These are phyloP conservation scores for Tremella yokohamensis DNA, from an alignment of 768 basidiomycete species.

Conservation along the genomic window DNA sequence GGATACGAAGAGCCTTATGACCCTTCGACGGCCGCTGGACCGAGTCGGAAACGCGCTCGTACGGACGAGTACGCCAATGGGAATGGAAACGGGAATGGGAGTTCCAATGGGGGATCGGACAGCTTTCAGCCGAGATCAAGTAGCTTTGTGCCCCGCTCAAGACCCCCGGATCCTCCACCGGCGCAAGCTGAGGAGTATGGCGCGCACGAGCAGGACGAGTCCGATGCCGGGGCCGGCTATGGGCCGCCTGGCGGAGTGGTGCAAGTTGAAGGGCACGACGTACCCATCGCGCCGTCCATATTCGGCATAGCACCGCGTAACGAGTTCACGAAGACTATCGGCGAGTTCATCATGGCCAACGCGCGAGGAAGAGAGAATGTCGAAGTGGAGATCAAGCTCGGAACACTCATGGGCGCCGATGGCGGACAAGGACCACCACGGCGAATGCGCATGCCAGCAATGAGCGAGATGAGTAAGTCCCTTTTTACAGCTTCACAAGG, in stretches of 20 bases:
- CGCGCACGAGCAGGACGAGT: no score
- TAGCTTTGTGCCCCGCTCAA: neutral
- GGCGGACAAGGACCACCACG: conserved; percentile 11
- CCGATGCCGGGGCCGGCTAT: no score
- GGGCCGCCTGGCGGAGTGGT: no score
- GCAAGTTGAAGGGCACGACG: neutral
- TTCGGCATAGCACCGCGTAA: conserved; percentile 46
- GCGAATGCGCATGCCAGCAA: conserved; percentile 29
- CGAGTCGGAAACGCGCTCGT: conserved; percentile 30
- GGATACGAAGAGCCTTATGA: neutral
- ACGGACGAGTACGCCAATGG: conserved; percentile 11
- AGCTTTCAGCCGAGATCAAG: conserved; percentile 5
- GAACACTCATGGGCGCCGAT: conserved; percentile 28
- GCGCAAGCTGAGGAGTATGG: no score
- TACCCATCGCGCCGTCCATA: conserved; percentile 32
- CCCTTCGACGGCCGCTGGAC: conserved; percentile 11
- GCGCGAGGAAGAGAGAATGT: conserved; percentile 37
- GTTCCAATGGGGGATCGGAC: neutral
- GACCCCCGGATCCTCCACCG: neutral
- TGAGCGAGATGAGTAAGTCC: conserved; percentile 40
- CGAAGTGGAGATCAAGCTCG: conserved; percentile 49
- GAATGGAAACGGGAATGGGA: conserved; percentile 4
- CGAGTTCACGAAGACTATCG: conserved; percentile 39
- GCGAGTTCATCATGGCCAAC: conserved; percentile 42
- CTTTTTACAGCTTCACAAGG: neutral